Base-by-base conservation (phyloP, 345 rosid genomes). In the Euphorbia peplus region DNA sequence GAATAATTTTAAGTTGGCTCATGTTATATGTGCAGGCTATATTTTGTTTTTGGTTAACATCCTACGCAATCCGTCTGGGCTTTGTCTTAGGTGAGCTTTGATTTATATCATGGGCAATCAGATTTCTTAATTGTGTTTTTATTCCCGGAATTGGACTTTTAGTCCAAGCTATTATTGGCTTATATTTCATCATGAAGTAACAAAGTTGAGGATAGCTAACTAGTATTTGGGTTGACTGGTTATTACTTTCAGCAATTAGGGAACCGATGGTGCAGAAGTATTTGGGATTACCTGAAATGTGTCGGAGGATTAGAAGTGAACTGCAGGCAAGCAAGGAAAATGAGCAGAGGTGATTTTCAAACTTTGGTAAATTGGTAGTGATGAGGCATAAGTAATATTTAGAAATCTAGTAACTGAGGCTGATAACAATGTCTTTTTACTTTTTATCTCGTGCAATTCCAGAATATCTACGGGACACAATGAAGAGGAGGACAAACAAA, bases 11-110 rank as follows among this genome's bases (percentile, higher is more conserved):
- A 32, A 59, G 37, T 54, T 51, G 7, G 39, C 29, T 57, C 16
- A 13, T 4, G 21, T 9, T 59, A 63, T 70, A 41, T 46, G 26
- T 70, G 81, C 97, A 93, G 97, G 97, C 98, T 59, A 79, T 91
- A 69, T 89, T 91, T 75, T 89, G 96, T 74, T 93, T 89, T 70
- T 89, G 96, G 98, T 64, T 93, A 35, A 86, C 98, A 21, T 89
- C 97, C 63, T 89, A 89, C 81, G 22, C 88, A 63, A 88, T 91
- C 77, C 91, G 96, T 2, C 86, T 93, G n/a, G n/a, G n/a, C n/a
- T n/a, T n/a, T n/a, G n/a, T n/a, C n/a, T n/a, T n/a, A 66, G 95
- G 97, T 93, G 68, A 87, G 91, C 68, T 4, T 63, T 39, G 30
- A 5, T 32, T 32, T 6, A 2, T 2, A 42, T 32, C 51, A 42